phyloP scores from a whole-genome alignment of 495 filamentous ascomycete species.

The Tuber umbilicatum region DNA sequence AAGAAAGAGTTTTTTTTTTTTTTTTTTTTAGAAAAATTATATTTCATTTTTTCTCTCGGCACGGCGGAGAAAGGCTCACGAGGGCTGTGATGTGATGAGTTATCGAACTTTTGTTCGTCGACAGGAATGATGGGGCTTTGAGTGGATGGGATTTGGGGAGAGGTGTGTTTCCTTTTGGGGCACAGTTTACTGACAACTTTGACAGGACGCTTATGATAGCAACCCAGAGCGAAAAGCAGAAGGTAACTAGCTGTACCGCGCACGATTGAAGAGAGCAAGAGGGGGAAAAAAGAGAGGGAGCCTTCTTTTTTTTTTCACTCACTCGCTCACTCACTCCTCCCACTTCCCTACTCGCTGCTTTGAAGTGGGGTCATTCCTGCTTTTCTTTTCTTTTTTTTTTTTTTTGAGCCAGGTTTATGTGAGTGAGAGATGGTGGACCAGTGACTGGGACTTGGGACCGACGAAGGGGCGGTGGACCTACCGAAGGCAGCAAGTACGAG shows the following conservation, averaged over 20 bases:
- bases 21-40: background rate
- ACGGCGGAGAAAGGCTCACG: background rate
- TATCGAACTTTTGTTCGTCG: background rate
- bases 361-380: slow-evolving; percentile 3
- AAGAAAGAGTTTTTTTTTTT: background rate
- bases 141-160: background rate
- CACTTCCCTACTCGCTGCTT: slow-evolving; percentile 3
- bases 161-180: background rate
- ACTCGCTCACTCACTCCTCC: background rate
- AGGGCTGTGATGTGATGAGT: background rate
- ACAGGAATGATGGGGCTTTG: background rate
- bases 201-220: background rate
- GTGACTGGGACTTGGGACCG: background rate
- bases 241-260: background rate
- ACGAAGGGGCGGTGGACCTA: background rate
- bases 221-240: background rate
- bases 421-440: background rate
- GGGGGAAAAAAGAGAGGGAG: background rate
- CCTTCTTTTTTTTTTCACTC: background rate
- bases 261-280: background rate
- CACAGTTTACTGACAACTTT: background rate
- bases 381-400: background rate
- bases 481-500: background rate
- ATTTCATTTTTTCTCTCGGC: slow-evolving; percentile 1
- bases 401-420: background rate